Evolutionary conservation across 768 basidiomycete genomes (phyloP).

Genomic region (Leccinellum rugosiceps): DNA sequence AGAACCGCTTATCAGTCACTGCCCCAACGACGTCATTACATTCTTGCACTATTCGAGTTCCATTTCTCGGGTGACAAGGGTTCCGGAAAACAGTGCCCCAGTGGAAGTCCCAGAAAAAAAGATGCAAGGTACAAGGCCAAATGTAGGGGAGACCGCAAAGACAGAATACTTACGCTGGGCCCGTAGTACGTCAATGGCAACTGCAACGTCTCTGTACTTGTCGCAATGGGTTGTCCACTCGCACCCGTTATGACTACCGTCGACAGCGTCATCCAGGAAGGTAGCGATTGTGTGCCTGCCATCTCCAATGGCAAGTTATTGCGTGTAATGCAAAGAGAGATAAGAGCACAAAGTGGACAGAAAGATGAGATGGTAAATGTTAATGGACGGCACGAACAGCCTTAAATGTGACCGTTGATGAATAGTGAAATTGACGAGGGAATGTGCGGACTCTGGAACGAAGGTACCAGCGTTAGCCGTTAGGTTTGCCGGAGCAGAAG

Average conservation of each 20-base stretch:
- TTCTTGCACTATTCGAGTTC: neutral
- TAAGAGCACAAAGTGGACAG: slow-evolving; percentile 7
- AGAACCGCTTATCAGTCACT: slow-evolving; percentile 11
- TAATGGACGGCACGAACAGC: slow-evolving; percentile 2
- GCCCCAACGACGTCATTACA: slow-evolving; percentile 8
- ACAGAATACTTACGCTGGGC: slow-evolving; percentile 60
- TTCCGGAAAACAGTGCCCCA: neutral
- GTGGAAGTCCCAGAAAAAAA: neutral
- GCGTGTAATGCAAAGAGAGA: neutral
- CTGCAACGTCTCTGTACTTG: slow-evolving; percentile 56
- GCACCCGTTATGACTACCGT: slow-evolving; percentile 51
- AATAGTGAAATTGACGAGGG: slow-evolving; percentile 14
- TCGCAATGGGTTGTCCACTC: slow-evolving; percentile 51
- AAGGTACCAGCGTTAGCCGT: neutral
- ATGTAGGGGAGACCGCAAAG: neutral
- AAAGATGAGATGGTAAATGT: slow-evolving; percentile 3
- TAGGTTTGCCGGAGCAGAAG: neutral
- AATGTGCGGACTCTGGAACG: slow-evolving; percentile 26
- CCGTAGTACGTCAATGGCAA: slow-evolving; percentile 81
- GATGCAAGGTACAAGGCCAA: neutral
- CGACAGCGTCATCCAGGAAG: slow-evolving; percentile 67
- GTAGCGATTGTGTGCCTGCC: slow-evolving; percentile 57
- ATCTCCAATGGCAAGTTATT: slow-evolving; percentile 17
- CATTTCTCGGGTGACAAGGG: neutral
- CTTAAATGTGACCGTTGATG: neutral